phyloP scores from a whole-genome alignment of 495 filamentous ascomycete species.

The Lophiostoma macrostomum region DNA sequence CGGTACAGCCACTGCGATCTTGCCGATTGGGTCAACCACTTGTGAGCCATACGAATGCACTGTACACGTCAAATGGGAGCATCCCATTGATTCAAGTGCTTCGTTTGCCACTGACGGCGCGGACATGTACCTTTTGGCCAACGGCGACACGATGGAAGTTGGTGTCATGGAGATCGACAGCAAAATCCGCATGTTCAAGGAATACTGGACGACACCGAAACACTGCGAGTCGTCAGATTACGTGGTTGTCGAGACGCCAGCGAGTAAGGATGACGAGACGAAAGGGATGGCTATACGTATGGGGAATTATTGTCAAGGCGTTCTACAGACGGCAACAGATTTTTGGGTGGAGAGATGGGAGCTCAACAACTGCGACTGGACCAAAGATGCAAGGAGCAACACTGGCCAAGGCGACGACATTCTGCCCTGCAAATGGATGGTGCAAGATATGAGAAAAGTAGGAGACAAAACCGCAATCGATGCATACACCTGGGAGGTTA shows the following conservation, averaged over 20 bases:
- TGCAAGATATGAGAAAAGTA: neutral
- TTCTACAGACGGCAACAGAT: neutral
- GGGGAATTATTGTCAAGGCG: conserved; percentile 1
- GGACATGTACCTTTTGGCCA: conserved; percentile 4
- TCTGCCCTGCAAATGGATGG: conserved; percentile 1
- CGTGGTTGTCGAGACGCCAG: neutral
- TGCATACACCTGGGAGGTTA: neutral
- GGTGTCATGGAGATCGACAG: neutral
- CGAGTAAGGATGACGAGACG: neutral
- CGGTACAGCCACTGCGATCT: neutral
- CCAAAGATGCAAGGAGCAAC: neutral
- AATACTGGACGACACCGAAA: neutral
- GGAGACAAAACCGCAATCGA: neutral
- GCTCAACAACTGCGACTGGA: neutral
- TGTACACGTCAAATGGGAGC: neutral
- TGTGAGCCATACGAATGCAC: conserved; percentile 6
- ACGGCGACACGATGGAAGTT: conserved; percentile 5
- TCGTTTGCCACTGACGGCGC: conserved; percentile 1
- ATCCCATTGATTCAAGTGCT: neutral
- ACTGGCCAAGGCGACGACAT: neutral
- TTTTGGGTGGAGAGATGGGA: conserved; percentile 6
- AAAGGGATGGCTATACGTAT: conserved; percentile 1
- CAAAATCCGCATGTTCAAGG: neutral
- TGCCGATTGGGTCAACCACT: neutral
- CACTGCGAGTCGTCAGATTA: neutral